Base-by-base conservation (phyloP, 768 basidiomycete species). In the Boletus pseudopeckii region DNA sequence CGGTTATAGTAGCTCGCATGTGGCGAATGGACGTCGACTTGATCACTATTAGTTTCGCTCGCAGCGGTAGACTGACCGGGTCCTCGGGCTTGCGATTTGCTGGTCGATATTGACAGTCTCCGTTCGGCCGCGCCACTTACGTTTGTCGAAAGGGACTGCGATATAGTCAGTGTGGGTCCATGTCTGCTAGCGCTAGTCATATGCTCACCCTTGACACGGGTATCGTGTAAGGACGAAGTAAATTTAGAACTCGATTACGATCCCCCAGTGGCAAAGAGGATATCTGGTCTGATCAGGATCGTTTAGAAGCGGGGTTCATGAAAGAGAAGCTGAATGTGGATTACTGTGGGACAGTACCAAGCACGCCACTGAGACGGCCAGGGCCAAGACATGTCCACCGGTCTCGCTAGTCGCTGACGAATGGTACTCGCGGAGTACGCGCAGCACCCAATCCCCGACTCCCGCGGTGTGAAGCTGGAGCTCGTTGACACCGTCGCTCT, bases 401-500 rank as follows among this genome's bases (percentile, higher is more conserved):
- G 33, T 30, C 17, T 53, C 50, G 42, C 26, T n/a, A 36, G 45
- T 28, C 18, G 56, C 33, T 45, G 48, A 52, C 37, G 56, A 39
- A 45, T 44, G 39, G 13, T n/a, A 53, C 45, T 66, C 57, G 45
- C 56, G 52, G 55, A 72, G 58, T 3, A 68, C 50, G 44, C 52
- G 55, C 17, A 62, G 33, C 32, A 67, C 53, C 64, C 64, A 71
- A 36, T 65, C 45, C 13, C 74, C 55, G 57, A 82, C 75, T 30
- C 74, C 71, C 37, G 71, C 76, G 18, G 64, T 57, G 15, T 64
- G 61, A 10, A 85, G 72, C 24, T 83, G 78, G 22, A 55, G 62
- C 52, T 75, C 75, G 58, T 83, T 84, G 46, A 73, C 64, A 4
- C 72, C 73, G 36, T 76, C 75, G 58, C 77, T 79, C 63, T 88